Evolutionary conservation across 805 yeast species (phyloP), one percentile per base, ranked within the genome.

Genomic region (Ogataea angusta): DNA sequence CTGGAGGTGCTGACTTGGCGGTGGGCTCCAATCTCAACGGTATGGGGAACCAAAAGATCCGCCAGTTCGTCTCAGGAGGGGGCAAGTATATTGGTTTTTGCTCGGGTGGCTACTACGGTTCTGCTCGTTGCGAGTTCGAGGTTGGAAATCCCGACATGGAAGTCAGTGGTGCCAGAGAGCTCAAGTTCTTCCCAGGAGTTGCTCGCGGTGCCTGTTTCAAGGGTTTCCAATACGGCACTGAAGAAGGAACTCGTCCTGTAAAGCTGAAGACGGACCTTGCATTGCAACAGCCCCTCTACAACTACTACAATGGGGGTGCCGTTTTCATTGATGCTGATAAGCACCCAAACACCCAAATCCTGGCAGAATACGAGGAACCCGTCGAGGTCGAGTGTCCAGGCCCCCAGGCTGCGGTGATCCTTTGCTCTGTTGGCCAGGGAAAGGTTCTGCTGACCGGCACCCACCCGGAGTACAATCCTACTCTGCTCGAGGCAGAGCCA

Each of bases 1-100:
- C 99, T 0, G 99, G 99, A 4, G 99, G 99, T 6, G 97, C 98
- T 1, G 99, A 93, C 59, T 66, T 88, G 36, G 97, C 97, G 0
- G 78, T 82, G 50, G 86, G 95, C 48, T 68, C 72, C 38, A 76
- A 73, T 4, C 72, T 95, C 47, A 80, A 83, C 54, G 91, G 95
- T 1, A 64, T 62, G 2, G 87, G 89, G 0, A 85, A 82, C 53
- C 53, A 64, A 8, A 67, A 70, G 27, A 85, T 88, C 46, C 60
- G 66, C 19, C 76, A 76, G 36, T 88, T 72, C 50, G 88, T 88
- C 1, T 68, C 78, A 22, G 68, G 70, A 40, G 99, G 98, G 22
- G 99, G 99, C 2, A 67, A 70, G 35, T 88, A 68, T 54, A 61
- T 91, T 15, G 99, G 99, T 0, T 78, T 93, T 48, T 93, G 99